Evolutionary conservation across 169 alveolate species (phyloP).

Genomic region (Cryptosporidium xiaoi): DNA sequence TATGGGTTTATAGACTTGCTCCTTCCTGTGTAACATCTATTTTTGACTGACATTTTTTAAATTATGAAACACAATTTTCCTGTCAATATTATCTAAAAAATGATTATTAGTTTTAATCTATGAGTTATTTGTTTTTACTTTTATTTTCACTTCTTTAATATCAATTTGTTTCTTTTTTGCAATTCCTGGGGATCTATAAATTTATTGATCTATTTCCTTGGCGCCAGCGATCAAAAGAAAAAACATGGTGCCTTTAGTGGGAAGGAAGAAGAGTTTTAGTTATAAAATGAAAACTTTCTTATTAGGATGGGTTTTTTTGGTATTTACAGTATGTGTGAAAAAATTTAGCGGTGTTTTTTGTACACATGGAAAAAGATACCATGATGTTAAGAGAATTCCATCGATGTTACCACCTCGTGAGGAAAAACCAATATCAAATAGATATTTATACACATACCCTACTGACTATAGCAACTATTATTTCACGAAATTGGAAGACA

Average conservation of each 20-base stretch:
- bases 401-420: constrained; percentile 45
- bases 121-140: not conserved
- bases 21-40: constrained; percentile 84
- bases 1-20: constrained; percentile 86
- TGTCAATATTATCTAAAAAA: not conserved
- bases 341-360: not conserved
- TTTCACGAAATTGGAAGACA: constrained; percentile 6
- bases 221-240: not conserved
- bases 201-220: not conserved
- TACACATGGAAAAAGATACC: not conserved
- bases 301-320: constrained; percentile 3
- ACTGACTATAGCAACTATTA: constrained; percentile 6
- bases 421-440: constrained; percentile 9
- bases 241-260: not conserved
- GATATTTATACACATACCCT: constrained; percentile 57
- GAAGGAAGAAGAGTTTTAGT: constrained; percentile 3
- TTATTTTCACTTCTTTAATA: not conserved
- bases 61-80: not conserved
- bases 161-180: not conserved
- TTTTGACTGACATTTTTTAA: constrained; percentile 73
- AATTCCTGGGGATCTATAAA: constrained; percentile 5
- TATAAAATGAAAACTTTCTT: constrained; percentile 5
- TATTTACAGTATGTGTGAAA: not conserved
- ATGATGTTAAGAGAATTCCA: constrained; percentile 27
- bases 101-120: not conserved